These are phyloP conservation scores for Cryptococcus amylolentus DNA, from an alignment of 1,284 basidiomycete species.

Conservation along the genomic window DNA sequence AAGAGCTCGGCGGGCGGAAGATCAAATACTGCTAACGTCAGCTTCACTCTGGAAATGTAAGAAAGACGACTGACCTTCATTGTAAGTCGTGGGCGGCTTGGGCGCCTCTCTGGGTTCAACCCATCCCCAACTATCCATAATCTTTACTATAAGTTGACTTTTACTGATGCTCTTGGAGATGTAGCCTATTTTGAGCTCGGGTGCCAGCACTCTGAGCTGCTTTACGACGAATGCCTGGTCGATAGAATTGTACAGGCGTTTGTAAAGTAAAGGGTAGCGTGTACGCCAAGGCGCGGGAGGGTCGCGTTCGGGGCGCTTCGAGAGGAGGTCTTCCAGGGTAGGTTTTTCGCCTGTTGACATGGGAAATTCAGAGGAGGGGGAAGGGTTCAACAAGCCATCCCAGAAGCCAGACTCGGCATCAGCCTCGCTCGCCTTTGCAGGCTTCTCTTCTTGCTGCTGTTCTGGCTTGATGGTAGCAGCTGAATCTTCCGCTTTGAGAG, in stretches of 20 bases:
- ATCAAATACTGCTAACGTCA: slow-evolving; percentile 10
- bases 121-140: slow-evolving; percentile 15
- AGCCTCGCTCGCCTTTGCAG: too few species aligned
- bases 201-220: slow-evolving; percentile 9
- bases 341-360: neutral
- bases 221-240: slow-evolving; percentile 11
- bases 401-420: neutral
- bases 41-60: neutral
- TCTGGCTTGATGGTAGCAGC: neutral
- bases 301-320: slow-evolving; percentile 3
- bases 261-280: slow-evolving; percentile 5
- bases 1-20: slow-evolving; percentile 19
- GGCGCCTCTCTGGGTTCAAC: slow-evolving; percentile 6
- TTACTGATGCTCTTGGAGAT: neutral
- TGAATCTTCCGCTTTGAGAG: slow-evolving; percentile 5
- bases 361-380: neutral
- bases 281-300: slow-evolving; percentile 12
- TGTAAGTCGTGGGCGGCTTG: neutral
- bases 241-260: slow-evolving; percentile 9
- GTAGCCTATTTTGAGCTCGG: slow-evolving; percentile 1
- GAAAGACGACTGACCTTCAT: neutral
- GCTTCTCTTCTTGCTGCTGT: neutral
- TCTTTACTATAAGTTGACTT: slow-evolving; percentile 6
- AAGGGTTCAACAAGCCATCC: neutral
- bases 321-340: slow-evolving; percentile 11